phyloP scores from a whole-genome alignment of 345 rosid genomes.

The Linum lewisii region DNA sequence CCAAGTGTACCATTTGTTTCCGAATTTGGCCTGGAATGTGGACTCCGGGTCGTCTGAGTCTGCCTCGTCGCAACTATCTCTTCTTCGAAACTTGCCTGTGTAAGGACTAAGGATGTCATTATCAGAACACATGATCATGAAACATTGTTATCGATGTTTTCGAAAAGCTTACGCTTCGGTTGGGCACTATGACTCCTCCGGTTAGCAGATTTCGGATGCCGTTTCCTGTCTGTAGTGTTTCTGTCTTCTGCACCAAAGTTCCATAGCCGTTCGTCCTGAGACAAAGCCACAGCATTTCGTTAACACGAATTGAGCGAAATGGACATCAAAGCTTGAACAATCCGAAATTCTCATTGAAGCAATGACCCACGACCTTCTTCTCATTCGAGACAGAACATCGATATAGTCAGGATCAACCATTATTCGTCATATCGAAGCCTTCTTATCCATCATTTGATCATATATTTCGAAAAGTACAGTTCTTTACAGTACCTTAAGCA shows the following conservation, averaged over 20 bases:
- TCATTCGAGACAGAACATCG: too few species aligned
- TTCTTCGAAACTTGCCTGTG: conserved; percentile 38
- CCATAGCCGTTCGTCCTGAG: conserved; percentile 31
- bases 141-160: background rate
- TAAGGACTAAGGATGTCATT: background rate
- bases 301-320: background rate
- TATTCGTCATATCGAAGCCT: too few species aligned
- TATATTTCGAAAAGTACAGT: too few species aligned
- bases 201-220: conserved; percentile 15
- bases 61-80: conserved; percentile 29
- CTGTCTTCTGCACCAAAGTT: conserved; percentile 19
- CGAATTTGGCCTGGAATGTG: conserved; percentile 32
- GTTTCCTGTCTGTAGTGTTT: conserved; percentile 16
- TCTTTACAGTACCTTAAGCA: too few species aligned
- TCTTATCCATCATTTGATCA: too few species aligned
- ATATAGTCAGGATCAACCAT: too few species aligned
- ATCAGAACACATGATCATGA: background rate
- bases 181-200: conserved; percentile 26
- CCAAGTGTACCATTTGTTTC: conserved; percentile 47
- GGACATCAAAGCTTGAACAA: too few species aligned
- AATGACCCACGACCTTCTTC: too few species aligned
- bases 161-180: conserved; percentile 32
- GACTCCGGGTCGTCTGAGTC: conserved; percentile 37
- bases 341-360: too few species aligned
- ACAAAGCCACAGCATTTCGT: conserved; percentile 11